phyloP scores from a whole-genome alignment of 2,329 filamentous ascomycete species.

The Claviceps africana region DNA sequence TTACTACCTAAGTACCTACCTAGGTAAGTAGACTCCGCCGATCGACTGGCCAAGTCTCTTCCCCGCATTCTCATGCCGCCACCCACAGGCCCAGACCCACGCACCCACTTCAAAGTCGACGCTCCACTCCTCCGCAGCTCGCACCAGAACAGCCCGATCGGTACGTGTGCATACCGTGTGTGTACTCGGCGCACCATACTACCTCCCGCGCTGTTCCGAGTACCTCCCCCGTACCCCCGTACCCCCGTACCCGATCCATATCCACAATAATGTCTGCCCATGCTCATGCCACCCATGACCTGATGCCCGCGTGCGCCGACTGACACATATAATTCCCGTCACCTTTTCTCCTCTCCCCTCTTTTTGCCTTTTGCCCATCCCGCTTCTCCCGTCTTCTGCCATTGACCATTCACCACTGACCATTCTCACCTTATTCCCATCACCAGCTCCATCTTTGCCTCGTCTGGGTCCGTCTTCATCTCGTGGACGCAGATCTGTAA shows the following conservation, averaged over 20 bases:
- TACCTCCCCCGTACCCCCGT: not conserved
- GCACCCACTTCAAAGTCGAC: too few relatives aligned
- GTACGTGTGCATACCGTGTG: not conserved
- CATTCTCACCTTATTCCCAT: not conserved
- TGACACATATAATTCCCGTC: conserved; percentile 4
- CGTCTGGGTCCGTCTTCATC: not conserved
- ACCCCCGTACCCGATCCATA: not conserved
- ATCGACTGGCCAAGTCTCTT: not conserved
- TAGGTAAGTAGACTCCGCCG: too few relatives aligned
- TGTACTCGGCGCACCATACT: not conserved
- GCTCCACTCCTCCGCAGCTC: not conserved
- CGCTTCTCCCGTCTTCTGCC: conserved; percentile 7
- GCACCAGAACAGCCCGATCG: not conserved
- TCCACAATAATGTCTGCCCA: not conserved
- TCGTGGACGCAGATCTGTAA: not conserved
- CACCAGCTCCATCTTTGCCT: not conserved
- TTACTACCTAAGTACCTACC: too few relatives aligned
- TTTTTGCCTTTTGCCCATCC: conserved; percentile 9
- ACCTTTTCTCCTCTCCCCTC: conserved; percentile 6
- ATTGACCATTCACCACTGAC: not conserved
- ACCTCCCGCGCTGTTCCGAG: not conserved
- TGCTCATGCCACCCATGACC: not conserved
- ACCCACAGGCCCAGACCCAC: not conserved
- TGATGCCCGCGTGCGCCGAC: not conserved
- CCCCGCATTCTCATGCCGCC: not conserved